Conservation (phyloP, 148 eudicot genomes). For the Rhododendron williamsianum region DNA sequence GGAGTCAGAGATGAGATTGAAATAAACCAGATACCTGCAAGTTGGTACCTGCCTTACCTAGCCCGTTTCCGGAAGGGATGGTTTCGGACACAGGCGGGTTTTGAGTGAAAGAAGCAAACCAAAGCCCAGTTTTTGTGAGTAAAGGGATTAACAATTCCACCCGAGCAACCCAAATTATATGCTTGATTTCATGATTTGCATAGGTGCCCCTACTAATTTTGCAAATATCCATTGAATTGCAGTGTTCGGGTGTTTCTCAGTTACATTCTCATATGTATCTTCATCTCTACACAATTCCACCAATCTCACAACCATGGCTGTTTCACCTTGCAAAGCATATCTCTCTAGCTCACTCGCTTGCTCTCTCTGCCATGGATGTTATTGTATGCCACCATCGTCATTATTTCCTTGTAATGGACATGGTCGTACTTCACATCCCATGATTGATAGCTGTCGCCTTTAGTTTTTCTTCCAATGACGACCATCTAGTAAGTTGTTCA, state of each 20-base stretch:
- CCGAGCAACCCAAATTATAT: neutral
- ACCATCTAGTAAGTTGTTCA: neutral
- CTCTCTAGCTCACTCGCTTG: neutral
- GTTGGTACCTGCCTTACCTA: neutral
- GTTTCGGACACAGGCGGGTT: neutral
- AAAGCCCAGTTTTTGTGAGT: neutral
- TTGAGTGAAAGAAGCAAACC: constrained; percentile 1
- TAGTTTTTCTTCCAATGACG: neutral
- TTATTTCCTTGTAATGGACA: neutral
- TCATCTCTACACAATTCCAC: neutral
- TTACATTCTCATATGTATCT: neutral
- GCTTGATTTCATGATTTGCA: neutral
- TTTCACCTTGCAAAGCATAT: neutral
- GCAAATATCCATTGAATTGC: neutral
- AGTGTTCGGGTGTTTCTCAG: neutral
- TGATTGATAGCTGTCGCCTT: neutral
- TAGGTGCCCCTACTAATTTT: neutral
- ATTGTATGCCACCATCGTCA: neutral
- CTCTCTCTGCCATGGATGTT: neutral
- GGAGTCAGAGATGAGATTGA: neutral
- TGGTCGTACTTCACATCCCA: neutral
- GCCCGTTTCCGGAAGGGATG: neutral
- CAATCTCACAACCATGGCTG: neutral
- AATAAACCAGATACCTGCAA: neutral
- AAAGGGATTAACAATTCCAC: neutral